Evolutionary conservation across 2,329 filamentous ascomycete genomes (phyloP), one percentile per base, ranked within the genome.

Genomic region (Ophiocordyceps unilateralis): DNA sequence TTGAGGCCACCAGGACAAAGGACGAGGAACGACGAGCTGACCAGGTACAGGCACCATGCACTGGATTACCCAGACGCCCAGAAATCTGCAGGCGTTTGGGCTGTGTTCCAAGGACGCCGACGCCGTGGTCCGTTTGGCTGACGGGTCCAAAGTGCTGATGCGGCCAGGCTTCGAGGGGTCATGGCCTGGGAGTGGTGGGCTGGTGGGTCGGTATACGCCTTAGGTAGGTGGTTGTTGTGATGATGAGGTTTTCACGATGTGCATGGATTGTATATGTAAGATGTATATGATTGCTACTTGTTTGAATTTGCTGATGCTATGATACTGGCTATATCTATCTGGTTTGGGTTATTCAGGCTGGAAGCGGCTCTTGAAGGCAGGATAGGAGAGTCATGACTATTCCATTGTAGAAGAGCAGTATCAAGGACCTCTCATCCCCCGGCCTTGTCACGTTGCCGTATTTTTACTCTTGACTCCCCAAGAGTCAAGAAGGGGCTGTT

Each of bases 11-110:
- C 7, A 19, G 21, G 14, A 37, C 12, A 5, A 28, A 24, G 2
- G 12, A 14, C 17, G 21, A 11, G n/a, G 15, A n/a, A 20, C 23
- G 15, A 14, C 26, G 41, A 37, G 8, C 34, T 20, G 11, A 15
- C 15, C n/a, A 4, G 15, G 10, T 20, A 11, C 26, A 51, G 50
- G 48, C 39, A 46, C 47, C 15, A 60, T 65, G 56, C 62, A 66
- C 48, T 63, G 59, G 54, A 61, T 67, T 44, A 44, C 54, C 4
- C 41, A 58, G 45, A 60, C 56, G 2, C 62, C 64, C 2, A 43
- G 46, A 5, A 63, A 64, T 44, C 49, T 66, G 34, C 57, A 66
- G 45, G 58, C 57, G 0, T 67, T 64, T 46, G 63, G 64, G 5
- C 43, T 66, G 39, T 66, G 63, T 49, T 60, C 60, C 26, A 65